Base-by-base conservation (phyloP, 2,329 filamentous ascomycete genomes). In the Helicocarpus griseus region DNA sequence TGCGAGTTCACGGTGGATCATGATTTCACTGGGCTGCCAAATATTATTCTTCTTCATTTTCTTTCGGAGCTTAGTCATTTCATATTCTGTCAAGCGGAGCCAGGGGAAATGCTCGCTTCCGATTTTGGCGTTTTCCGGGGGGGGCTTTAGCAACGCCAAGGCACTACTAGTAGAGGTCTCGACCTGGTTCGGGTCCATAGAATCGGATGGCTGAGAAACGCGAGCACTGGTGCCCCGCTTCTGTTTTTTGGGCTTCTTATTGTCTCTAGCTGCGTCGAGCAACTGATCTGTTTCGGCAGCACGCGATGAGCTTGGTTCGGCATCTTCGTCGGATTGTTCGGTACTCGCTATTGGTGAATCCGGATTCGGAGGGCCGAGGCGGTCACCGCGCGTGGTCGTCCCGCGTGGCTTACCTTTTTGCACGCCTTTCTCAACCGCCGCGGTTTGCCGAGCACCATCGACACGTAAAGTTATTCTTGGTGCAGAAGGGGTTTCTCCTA, bases 1-100 rank as follows among this genome's bases (percentile, higher is more conserved):
- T 43, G 79, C 76, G n/a, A 85, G 71, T 64, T 84, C 80, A 29
- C 81, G 77, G 52, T 79, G 73, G 44, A 84, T 81, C 81, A 85
- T 85, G 9, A 82, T 80, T 54, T 81, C 78, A 56, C 80, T 83
- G 0, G 81, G 81, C 41, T 79, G 77, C 81, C 81, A 85, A n/a
- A 82, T 76, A 5, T 80, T 79, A 56, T 85, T 85, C 71, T 85
- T 85, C 70, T 85, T 85, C 81, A 85, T 85, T 57, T 79, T 77
- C 65, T 84, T 84, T 49, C 81, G 74, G 22, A 85, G 65, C 48
- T 78, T 80, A 4, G 80, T 81, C 80, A 85, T 82, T 60, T 85
- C 81, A 69, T 77, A 85, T 57, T 83, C 81, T 2, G 81, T 84
- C 55, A 85, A 67, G 52, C 80, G 78, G 59, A 80, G 71, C 81